Conservation (phyloP, 2,329 filamentous ascomycete genomes). For the Colletotrichum theobromicola region DNA sequence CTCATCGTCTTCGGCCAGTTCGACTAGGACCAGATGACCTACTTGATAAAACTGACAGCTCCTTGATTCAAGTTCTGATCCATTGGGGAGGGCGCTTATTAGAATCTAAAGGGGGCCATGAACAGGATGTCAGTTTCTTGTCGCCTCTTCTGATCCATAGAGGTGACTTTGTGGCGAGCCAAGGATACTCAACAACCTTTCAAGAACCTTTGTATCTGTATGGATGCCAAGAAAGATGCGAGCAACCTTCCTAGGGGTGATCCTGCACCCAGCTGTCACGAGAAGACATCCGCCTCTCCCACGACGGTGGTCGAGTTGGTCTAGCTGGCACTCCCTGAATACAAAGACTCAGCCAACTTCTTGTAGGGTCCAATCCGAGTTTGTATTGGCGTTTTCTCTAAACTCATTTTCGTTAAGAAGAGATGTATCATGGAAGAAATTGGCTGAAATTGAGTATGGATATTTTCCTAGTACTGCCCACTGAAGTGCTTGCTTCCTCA, state of each 20-base stretch:
- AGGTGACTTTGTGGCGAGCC: background rate
- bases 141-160: background rate
- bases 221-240: background rate
- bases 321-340: background rate
- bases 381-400: rapidly evolving
- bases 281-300: background rate
- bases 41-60: background rate
- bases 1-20: background rate
- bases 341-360: background rate
- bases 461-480: background rate
- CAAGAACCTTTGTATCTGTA: background rate
- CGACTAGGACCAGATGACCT: background rate
- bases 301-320: background rate
- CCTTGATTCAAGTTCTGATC: no score
- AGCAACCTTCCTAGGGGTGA: background rate
- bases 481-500: background rate
- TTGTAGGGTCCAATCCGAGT: background rate
- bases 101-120: background rate
- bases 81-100: background rate
- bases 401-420: background rate
- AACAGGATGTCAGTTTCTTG: background rate
- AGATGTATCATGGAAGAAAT: background rate
- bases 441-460: background rate
- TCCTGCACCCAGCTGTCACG: no score
- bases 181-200: background rate